Evolutionary conservation across 768 basidiomycete genomes (phyloP).

Genomic region (Termitomyces sp.): DNA sequence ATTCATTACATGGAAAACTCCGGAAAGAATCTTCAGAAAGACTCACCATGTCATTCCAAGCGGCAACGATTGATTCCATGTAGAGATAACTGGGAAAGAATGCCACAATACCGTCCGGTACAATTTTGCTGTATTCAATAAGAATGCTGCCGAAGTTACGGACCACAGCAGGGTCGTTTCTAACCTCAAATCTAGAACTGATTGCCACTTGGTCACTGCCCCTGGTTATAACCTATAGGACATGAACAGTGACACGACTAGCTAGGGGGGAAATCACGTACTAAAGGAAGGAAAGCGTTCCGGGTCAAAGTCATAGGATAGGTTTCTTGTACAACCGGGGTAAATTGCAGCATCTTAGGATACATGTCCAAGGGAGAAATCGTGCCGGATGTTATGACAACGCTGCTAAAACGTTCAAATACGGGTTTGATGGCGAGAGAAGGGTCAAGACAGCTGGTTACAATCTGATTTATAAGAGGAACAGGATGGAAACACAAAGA

Average conservation of each 20-base stretch:
- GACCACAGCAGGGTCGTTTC: conserved; percentile 98
- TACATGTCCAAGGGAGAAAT: conserved; percentile 99
- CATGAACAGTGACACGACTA: background rate
- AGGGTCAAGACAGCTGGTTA: conserved; percentile 87
- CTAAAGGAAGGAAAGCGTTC: conserved; percentile 94
- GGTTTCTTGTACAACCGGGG: conserved; percentile 93
- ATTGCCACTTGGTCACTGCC: conserved; percentile 99
- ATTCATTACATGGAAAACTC: background rate
- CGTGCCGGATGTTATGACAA: conserved; percentile 98
- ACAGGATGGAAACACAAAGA: background rate
- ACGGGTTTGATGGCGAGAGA: conserved; percentile 97
- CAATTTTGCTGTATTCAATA: conserved; percentile 95
- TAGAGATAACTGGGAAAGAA: conserved; percentile 99
- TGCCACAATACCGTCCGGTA: conserved; percentile 97
- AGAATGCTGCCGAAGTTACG: conserved; percentile 98
- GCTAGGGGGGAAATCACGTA: conserved; percentile 28
- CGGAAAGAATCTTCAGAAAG: background rate
- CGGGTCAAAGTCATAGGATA: conserved; percentile 97
- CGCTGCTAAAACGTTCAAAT: conserved; percentile 96
- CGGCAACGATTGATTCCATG: conserved; percentile 99
- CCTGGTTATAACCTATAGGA: conserved; percentile 84
- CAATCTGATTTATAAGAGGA: conserved; percentile 10
- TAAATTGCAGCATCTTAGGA: conserved; percentile 98
- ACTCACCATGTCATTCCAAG: conserved; percentile 99
- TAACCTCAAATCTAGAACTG: conserved; percentile 96